Conservation (phyloP, 345 rosid genomes). For the Erodium maritimum region DNA sequence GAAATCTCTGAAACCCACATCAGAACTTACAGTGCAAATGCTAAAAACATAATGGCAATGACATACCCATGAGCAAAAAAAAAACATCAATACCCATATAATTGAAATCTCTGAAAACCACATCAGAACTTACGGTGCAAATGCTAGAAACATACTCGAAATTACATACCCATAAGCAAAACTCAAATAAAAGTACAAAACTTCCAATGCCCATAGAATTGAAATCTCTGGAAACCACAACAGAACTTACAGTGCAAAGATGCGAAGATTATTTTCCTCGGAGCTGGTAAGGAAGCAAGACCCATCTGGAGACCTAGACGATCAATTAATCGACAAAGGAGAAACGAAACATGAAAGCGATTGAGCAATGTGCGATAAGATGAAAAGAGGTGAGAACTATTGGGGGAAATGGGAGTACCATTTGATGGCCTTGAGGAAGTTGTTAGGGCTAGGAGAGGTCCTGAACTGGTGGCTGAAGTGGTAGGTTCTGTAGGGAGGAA, state of each 20-base stretch:
- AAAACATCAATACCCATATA: too few species aligned
- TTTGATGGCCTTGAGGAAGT: conserved; percentile 80
- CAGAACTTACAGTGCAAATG: background rate
- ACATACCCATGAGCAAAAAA: too few species aligned
- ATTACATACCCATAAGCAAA: too few species aligned
- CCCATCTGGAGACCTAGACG: conserved; percentile 88
- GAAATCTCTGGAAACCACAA: background rate
- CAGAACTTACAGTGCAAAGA: conserved; percentile 51
- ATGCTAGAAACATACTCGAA: background rate
- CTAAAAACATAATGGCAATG: background rate
- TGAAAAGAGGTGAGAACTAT: background rate
- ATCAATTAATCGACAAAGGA: too few species aligned
- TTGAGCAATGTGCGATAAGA: conserved; percentile 1
- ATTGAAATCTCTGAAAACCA: too few species aligned
- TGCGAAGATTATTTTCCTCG: conserved; percentile 64
- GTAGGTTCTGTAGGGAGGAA: conserved; percentile 50
- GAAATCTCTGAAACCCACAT: too few species aligned
- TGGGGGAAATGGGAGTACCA: conserved; percentile 24
- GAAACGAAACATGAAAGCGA: too few species aligned
- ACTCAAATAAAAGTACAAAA: too few species aligned
- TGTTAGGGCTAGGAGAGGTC: conserved; percentile 47
- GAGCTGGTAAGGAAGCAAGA: conserved; percentile 71
- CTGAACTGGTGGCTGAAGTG: conserved; percentile 66
- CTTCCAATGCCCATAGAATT: too few species aligned
- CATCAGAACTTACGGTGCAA: background rate